These are phyloP conservation scores for Termitomyces sp. DNA, from an alignment of 768 basidiomycete species.

Conservation along the genomic window DNA sequence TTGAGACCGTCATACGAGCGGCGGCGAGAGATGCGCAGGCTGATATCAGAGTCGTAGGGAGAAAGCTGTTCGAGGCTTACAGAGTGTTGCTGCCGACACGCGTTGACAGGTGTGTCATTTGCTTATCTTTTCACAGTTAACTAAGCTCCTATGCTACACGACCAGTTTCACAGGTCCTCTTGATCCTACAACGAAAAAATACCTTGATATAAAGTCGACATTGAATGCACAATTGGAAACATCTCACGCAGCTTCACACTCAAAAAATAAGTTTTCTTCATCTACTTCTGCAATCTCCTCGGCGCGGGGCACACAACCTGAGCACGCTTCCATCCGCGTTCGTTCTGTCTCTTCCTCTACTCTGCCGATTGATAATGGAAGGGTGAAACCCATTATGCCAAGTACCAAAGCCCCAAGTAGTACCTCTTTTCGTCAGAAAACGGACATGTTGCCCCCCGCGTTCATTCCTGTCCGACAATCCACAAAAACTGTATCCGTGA, in stretches of 20 bases:
- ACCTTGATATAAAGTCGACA: conserved; percentile 47
- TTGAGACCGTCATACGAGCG: conserved; percentile 64
- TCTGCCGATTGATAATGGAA: conserved; percentile 8
- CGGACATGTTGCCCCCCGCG: conserved; percentile 20
- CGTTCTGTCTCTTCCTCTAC: conserved; percentile 23
- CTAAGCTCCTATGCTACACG: neutral
- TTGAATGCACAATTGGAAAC: conserved; percentile 11
- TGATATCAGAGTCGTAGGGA: conserved; percentile 65
- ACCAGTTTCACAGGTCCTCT: conserved; percentile 67
- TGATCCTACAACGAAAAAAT: conserved; percentile 71
- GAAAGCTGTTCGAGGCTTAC: conserved; percentile 73
- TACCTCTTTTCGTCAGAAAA: conserved; percentile 12
- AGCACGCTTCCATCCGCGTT: conserved; percentile 10
- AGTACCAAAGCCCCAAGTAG: neutral
- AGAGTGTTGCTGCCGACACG: conserved; percentile 61
- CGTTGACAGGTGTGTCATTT: conserved; percentile 48
- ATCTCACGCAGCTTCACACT: conserved; percentile 9
- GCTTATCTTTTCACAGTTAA: neutral
- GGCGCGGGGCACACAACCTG: conserved; percentile 10
- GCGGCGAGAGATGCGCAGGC: conserved; percentile 71
- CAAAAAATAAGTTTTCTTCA: conserved; percentile 12
- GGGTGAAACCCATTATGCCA: conserved; percentile 3
- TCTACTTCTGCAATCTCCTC: conserved; percentile 20
- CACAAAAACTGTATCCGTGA: conserved; percentile 3
- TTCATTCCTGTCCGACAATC: conserved; percentile 23